A percentile compares a stretch with the other conserved stretches of the same genome.
Evolutionary conservation across 1,284 basidiomycete genomes (phyloP).

Genomic region (Austroboletus novae-zelandiae): DNA sequence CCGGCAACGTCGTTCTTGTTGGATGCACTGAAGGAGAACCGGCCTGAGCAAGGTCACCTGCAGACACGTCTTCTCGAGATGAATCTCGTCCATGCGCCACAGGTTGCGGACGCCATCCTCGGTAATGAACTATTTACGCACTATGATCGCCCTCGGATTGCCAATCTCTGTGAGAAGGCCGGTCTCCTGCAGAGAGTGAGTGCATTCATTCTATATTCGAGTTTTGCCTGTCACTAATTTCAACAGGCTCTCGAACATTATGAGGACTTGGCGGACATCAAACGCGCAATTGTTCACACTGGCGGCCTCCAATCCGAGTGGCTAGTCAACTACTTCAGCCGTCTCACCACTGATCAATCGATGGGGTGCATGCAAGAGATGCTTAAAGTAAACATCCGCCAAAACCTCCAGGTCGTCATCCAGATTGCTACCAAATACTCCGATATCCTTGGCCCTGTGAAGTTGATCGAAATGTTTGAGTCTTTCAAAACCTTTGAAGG

Average conservation of each 20-base stretch:
- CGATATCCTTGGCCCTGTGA: slow-evolving; percentile 95
- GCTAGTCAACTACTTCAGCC: slow-evolving; percentile 98
- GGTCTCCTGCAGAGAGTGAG: slow-evolving; percentile 88
- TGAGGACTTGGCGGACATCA: slow-evolving; percentile 96
- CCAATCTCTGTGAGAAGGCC: slow-evolving; percentile 98
- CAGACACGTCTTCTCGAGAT: slow-evolving; percentile 98
- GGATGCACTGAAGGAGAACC: slow-evolving; percentile 99
- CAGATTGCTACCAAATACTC: slow-evolving; percentile 99
- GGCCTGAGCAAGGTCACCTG: slow-evolving; percentile 93
- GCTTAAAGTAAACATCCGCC: slow-evolving; percentile 95
- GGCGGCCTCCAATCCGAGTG: slow-evolving; percentile 90
- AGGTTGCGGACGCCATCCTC: slow-evolving; percentile 98
- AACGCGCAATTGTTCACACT: slow-evolving; percentile 95
- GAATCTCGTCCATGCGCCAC: slow-evolving; percentile 97
- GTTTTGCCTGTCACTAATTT: slow-evolving; percentile 11
- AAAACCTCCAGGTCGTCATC: slow-evolving; percentile 95
- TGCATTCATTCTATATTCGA: slow-evolving; percentile 7
- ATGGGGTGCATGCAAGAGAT: slow-evolving; percentile 97
- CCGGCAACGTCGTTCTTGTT: slow-evolving; percentile 98
- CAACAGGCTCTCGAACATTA: slow-evolving; percentile 96
- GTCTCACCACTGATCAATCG: slow-evolving; percentile 97
- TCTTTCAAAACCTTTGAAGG: slow-evolving; percentile 97
- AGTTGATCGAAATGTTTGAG: slow-evolving; percentile 99
- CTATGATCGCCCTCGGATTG: slow-evolving; percentile 95
- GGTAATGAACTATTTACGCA: slow-evolving; percentile 99